A percentile compares a stretch with the other conserved stretches of the same genome.
Evolutionary conservation across 805 yeast genomes (phyloP).

Genomic region (Nakazawaea wyomingensis): DNA sequence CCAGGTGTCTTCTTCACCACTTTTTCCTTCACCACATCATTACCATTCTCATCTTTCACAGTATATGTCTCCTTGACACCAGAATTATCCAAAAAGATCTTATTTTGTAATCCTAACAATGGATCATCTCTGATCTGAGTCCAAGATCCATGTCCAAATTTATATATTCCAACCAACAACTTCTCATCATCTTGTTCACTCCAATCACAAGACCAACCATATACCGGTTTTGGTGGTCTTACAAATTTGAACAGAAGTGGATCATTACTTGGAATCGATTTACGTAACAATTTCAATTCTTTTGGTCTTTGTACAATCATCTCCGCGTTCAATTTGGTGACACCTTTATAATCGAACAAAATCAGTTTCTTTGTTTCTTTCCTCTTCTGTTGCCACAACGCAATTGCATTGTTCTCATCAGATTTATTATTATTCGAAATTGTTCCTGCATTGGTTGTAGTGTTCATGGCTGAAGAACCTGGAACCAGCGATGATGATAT

Average conservation of each 20-base stretch:
- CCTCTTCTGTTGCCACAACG: slow-evolving; percentile 57
- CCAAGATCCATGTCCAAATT: slow-evolving; percentile 98
- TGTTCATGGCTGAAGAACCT: no score
- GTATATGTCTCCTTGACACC: slow-evolving; percentile 24
- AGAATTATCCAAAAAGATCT: slow-evolving; percentile 57
- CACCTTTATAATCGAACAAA: slow-evolving; percentile 81
- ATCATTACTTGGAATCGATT: slow-evolving; percentile 46
- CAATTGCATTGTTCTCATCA: slow-evolving; percentile 14
- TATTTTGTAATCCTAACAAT: slow-evolving; percentile 75
- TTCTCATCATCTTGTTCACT: slow-evolving; percentile 74
- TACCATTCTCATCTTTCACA: slow-evolving; percentile 27
- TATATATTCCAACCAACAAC: slow-evolving; percentile 79
- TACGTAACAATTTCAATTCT: slow-evolving; percentile 68
- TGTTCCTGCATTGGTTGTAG: no score
- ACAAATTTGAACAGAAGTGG: slow-evolving; percentile 57
- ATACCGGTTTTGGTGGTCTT: slow-evolving; percentile 68
- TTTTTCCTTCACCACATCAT: slow-evolving; percentile 24
- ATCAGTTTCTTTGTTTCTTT: slow-evolving; percentile 81
- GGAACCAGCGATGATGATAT: no score
- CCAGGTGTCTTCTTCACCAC: slow-evolving; percentile 73
- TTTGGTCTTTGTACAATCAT: slow-evolving; percentile 73
- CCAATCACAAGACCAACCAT: slow-evolving; percentile 93
- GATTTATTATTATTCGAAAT: no score
- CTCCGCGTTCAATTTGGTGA: slow-evolving; percentile 88
- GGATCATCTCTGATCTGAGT: slow-evolving; percentile 93